Evolutionary conservation across 768 basidiomycete genomes (phyloP).

Genomic region (Hygrocybe punicea): DNA sequence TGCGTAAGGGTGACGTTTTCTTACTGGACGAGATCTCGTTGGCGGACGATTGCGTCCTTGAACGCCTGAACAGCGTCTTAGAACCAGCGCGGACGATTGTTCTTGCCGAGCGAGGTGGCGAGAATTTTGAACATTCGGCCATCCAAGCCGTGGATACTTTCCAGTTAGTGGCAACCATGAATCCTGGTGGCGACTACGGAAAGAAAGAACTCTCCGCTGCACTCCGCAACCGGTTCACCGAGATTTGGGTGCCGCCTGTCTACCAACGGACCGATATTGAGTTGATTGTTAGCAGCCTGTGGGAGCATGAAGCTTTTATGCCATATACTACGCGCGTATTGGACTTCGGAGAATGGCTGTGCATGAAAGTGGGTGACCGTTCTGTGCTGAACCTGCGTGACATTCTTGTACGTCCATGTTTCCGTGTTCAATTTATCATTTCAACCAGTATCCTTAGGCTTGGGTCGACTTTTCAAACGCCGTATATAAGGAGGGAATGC

Average conservation of each 20-base stretch:
- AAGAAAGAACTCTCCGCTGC: slow-evolving; percentile 99
- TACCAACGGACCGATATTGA: slow-evolving; percentile 68
- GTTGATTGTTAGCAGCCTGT: slow-evolving; percentile 70
- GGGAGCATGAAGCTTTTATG: slow-evolving; percentile 55
- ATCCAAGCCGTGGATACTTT: slow-evolving; percentile 67
- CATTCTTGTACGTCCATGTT: slow-evolving; percentile 59
- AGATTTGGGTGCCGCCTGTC: slow-evolving; percentile 95
- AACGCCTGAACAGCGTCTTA: slow-evolving; percentile 95
- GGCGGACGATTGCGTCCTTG: slow-evolving; percentile 96
- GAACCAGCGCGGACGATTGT: slow-evolving; percentile 86
- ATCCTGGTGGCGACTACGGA: slow-evolving; percentile 97
- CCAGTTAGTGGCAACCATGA: slow-evolving; percentile 96
- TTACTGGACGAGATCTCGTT: slow-evolving; percentile 95
- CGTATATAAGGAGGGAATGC: slow-evolving; percentile 40
- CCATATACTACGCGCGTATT: slow-evolving; percentile 61
- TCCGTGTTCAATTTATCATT: neutral
- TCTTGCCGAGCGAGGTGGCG: slow-evolving; percentile 88
- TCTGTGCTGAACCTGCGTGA: slow-evolving; percentile 79
- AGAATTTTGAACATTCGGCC: slow-evolving; percentile 60
- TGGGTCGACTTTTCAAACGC: slow-evolving; percentile 90
- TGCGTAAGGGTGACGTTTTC: slow-evolving; percentile 81
- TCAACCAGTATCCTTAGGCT: slow-evolving; percentile 57
- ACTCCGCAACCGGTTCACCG: slow-evolving; percentile 94
- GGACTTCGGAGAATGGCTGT: slow-evolving; percentile 81
- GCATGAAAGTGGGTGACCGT: slow-evolving; percentile 53